phyloP scores from a whole-genome alignment of 306 rosid genomes.

The Argentina anserina region DNA sequence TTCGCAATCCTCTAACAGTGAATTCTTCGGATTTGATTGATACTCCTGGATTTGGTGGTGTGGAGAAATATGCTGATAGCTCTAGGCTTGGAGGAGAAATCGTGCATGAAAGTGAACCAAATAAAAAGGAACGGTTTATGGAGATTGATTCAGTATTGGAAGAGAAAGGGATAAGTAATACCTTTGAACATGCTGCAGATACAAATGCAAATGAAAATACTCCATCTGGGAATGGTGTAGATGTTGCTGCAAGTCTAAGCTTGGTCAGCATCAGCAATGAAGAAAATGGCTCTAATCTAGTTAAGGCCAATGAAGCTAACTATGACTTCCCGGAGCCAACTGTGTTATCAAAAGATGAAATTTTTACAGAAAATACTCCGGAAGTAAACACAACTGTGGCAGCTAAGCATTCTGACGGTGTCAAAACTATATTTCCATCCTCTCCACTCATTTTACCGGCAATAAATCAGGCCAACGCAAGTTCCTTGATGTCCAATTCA shows the following conservation, averaged over 20 bases:
- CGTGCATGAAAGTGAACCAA: constrained; percentile 8
- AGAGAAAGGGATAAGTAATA: constrained; percentile 19
- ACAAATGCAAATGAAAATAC: constrained; percentile 21
- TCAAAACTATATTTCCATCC: constrained; percentile 17
- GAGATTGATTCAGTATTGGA: constrained; percentile 11
- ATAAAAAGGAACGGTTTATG: constrained; percentile 14
- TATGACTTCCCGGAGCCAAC: constrained; percentile 33
- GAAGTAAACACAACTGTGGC: constrained; percentile 22
- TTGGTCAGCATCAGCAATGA: constrained; percentile 25
- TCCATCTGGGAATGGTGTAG: constrained; percentile 27
- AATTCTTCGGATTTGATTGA: constrained; percentile 35
- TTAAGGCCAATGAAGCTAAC: constrained; percentile 28
- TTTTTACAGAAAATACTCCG: constrained; percentile 22
- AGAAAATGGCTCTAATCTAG: constrained; percentile 21
- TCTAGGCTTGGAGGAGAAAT: constrained; percentile 28
- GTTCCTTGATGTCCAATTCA: constrained; percentile 17
- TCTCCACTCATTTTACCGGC: constrained; percentile 13
- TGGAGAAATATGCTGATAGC: constrained; percentile 19
- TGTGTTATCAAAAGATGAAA: constrained; percentile 27
- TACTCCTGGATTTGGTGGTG: constrained; percentile 23
- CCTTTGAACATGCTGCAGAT: constrained; percentile 15
- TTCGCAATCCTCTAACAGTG: constrained; percentile 44
- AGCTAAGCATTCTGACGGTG: constrained; percentile 28
- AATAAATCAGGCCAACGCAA: constrained; percentile 23
- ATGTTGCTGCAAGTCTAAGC: constrained; percentile 20